Conservation (phyloP, 2,329 filamentous ascomycete species). For the Hymenoscyphus fructigenus region DNA sequence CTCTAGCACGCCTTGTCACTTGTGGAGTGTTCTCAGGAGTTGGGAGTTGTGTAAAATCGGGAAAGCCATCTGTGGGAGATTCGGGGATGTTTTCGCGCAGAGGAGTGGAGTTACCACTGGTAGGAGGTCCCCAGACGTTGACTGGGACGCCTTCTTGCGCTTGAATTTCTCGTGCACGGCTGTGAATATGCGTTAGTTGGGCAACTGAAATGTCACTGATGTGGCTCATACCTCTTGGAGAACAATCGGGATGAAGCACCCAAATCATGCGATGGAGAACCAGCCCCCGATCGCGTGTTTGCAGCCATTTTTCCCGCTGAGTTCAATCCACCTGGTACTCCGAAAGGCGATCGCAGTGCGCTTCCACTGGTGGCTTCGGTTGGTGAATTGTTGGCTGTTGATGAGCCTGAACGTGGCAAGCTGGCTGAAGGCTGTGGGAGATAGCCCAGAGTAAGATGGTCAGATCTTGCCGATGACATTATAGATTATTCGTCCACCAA, state of each 20-base stretch:
- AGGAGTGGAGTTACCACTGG: conserved; percentile 93
- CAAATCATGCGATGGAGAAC: conserved; percentile 94
- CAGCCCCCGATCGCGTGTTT: conserved; percentile 75
- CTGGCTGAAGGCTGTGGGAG: conserved; percentile 48
- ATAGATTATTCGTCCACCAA: conserved; percentile 62
- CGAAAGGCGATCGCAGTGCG: conserved; percentile 70
- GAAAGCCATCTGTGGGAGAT: conserved; percentile 93
- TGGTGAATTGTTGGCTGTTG: conserved; percentile 76
- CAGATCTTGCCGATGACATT: conserved; percentile 88
- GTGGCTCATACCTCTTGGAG: conserved; percentile 77
- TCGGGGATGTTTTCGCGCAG: conserved; percentile 97
- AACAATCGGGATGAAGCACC: conserved; percentile 66
- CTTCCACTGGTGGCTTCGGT: conserved; percentile 68
- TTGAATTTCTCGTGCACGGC: conserved; percentile 91
- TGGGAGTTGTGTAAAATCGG: conserved; percentile 76
- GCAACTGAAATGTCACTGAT: not conserved
- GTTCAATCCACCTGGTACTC: conserved; percentile 62
- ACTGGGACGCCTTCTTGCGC: conserved; percentile 84
- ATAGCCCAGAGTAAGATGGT: conserved; percentile 84
- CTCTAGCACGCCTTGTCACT: conserved; percentile 72
- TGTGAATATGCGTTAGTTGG: conserved; percentile 18
- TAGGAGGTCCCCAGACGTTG: conserved; percentile 89
- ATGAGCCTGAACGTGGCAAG: conserved; percentile 62
- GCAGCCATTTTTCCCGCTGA: conserved; percentile 58
- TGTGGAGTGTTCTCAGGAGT: conserved; percentile 65